Conservation (phyloP, 805 yeast species). For the Candida cerambycidarum region DNA sequence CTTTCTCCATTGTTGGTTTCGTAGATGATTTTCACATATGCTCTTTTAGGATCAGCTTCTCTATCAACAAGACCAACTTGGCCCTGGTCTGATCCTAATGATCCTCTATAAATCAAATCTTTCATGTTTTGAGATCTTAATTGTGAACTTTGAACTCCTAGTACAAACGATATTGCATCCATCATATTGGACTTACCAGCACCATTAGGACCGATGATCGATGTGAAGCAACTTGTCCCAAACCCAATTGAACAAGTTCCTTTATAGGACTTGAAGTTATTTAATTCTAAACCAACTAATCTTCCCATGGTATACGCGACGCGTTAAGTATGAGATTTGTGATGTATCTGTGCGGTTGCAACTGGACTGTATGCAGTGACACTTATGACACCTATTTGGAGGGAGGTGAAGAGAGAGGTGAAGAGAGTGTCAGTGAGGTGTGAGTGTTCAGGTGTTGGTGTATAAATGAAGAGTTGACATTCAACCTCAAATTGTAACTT, state of each 20-base stretch:
- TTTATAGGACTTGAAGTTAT: constrained; percentile 88
- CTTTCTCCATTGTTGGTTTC: constrained; percentile 60
- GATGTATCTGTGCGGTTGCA: no score
- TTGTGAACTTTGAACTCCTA: constrained; percentile 77
- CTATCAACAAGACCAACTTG: constrained; percentile 8
- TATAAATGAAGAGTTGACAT: no score
- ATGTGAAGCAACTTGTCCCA: constrained; percentile 79
- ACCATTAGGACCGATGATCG: constrained; percentile 98
- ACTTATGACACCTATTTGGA: no score
- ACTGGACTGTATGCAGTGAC: no score
- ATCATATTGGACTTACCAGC: constrained; percentile 96
- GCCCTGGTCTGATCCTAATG: constrained; percentile 16
- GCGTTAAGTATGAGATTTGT: not conserved
- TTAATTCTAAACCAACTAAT: constrained; percentile 70
- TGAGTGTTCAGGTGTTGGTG: no score
- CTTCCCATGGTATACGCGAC: constrained; percentile 63
- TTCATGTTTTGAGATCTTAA: constrained; percentile 70
- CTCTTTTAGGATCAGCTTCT: constrained; percentile 47
- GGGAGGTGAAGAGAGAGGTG: no score
- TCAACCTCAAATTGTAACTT: no score
- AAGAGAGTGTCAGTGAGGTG: no score
- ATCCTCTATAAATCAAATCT: constrained; percentile 81
- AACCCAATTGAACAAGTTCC: constrained; percentile 78
- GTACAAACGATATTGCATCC: constrained; percentile 94
- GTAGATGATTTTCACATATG: constrained; percentile 78